Evolutionary conservation across 257 asterid species (phyloP), one percentile per base, ranked within the genome.

Genomic region (Salvia splendens): DNA sequence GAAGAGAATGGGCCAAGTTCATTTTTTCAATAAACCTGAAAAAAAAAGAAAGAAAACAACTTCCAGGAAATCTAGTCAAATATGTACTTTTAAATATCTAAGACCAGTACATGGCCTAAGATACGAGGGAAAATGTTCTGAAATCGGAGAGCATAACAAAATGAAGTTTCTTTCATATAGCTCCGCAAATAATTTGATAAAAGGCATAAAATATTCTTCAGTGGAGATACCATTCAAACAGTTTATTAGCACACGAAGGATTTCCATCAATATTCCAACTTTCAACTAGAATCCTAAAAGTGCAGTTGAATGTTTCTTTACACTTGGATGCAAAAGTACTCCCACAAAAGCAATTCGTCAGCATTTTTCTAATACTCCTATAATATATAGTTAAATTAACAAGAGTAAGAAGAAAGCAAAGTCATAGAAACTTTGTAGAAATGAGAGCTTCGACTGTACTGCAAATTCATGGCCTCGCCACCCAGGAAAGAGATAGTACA

Each of bases 211-310:
- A 67, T 11, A 24, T 38, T 28, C 12, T 54, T 66, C 28, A 10
- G 33, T 4, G 28, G 14, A 67, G 4, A 58, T 36, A 14, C 4
- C 20, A 56, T 3, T 35, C 15, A 45, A 24, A 52, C 16, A 36
- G 20, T 50, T 20, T 17, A 20, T 3, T 20, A 52, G 58, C 3
- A 20, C 35, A 20, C 8, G 33, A 12, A 16, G 56, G 16, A 50
- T 50, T 12, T 47, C 9, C 52, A 47, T 47, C 50, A 17, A 52
- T 32, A 8, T 36, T 47, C 30, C 35, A 33, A 49, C 28, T 47
- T 47, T 15, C 59, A 45, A 68, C 53, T 50, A 50, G n/a, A 67
- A 67, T 56, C 45, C n/a, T 14, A 32, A 20, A 9, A n/a, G 24
- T 38, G 24, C 46, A n/a, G 35, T 12, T 14, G 5, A 6, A 7